These are phyloP conservation scores for Pseudogymnoascus sp. DNA, from an alignment of 2,329 filamentous ascomycete species.

Conservation along the genomic window DNA sequence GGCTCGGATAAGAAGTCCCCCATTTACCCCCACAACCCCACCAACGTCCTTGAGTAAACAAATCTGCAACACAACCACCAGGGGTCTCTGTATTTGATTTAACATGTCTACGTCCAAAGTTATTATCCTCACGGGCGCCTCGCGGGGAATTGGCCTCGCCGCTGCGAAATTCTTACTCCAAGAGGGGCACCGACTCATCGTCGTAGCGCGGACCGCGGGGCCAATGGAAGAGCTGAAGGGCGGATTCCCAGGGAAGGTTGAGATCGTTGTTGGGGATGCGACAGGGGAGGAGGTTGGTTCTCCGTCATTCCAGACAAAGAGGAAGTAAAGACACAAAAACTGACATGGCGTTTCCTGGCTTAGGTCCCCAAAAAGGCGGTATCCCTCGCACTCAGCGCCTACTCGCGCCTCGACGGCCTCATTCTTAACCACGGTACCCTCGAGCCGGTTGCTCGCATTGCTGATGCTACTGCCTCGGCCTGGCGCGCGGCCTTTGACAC, in stretches of 20 bases:
- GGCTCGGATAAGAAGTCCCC: neutral
- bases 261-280: constrained; percentile 46
- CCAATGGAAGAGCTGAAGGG: constrained; percentile 44
- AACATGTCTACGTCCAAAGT: constrained; percentile 49
- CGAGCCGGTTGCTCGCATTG: constrained; percentile 65
- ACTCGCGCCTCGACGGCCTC: constrained; percentile 69
- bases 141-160: constrained; percentile 55
- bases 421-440: constrained; percentile 84
- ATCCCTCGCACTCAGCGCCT: constrained; percentile 57
- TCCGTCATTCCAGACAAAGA: neutral
- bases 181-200: constrained; percentile 48
- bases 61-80: neutral
- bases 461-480: constrained; percentile 58
- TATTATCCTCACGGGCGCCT: constrained; percentile 62
- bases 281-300: neutral
- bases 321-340: neutral
- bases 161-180: constrained; percentile 45
- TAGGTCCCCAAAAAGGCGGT: constrained; percentile 54
- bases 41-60: constrained; percentile 1
- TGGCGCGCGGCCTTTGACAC: constrained; percentile 73
- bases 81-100: neutral
- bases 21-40: neutral
- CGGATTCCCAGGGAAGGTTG: constrained; percentile 46
- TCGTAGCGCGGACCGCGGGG: constrained; percentile 48
- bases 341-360: neutral